These are phyloP conservation scores for Fusarium fracticaudum DNA, from an alignment of 2,329 filamentous ascomycete genomes.

Conservation along the genomic window DNA sequence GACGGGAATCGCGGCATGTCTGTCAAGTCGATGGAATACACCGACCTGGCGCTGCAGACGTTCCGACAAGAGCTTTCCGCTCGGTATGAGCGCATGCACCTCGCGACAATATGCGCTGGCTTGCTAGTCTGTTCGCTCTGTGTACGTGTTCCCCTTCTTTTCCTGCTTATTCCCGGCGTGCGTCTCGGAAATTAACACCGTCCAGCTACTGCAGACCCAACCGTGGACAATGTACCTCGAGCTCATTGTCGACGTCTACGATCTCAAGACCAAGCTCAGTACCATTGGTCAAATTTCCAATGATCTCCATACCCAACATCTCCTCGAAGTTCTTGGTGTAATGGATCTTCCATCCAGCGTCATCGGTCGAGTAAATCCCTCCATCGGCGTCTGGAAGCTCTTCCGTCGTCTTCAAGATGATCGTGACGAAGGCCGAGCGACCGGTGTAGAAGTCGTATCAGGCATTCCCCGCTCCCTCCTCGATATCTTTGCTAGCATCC, in stretches of 20 bases:
- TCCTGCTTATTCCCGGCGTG: neutral
- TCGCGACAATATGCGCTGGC: conserved; percentile 32
- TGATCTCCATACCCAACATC: conserved; percentile 23
- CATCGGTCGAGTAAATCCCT: conserved; percentile 19
- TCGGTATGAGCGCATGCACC: conserved; percentile 31
- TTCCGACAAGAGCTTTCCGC: conserved; percentile 34
- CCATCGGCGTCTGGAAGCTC: conserved; percentile 38
- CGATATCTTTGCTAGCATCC: conserved; percentile 30
- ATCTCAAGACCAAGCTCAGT: conserved; percentile 20
- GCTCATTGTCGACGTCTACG: conserved; percentile 35
- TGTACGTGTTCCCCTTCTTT: conserved; percentile 13
- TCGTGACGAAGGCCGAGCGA: conserved; percentile 3
- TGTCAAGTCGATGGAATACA: conserved; percentile 36
- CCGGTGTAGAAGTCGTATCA: conserved; percentile 30
- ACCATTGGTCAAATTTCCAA: conserved; percentile 10
- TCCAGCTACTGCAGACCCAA: conserved; percentile 34
- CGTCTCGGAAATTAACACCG: neutral
- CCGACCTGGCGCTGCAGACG: conserved; percentile 34
- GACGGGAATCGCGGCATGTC: conserved; percentile 26
- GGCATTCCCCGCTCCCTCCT: conserved; percentile 34
- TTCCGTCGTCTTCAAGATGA: conserved; percentile 31
- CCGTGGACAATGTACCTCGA: conserved; percentile 39
- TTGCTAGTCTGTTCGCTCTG: conserved; percentile 35
- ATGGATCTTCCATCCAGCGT: conserved; percentile 38
- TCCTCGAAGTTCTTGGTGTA: conserved; percentile 35